Conservation (phyloP, 495 filamentous ascomycete genomes). For the Aspergillus wentii region DNA sequence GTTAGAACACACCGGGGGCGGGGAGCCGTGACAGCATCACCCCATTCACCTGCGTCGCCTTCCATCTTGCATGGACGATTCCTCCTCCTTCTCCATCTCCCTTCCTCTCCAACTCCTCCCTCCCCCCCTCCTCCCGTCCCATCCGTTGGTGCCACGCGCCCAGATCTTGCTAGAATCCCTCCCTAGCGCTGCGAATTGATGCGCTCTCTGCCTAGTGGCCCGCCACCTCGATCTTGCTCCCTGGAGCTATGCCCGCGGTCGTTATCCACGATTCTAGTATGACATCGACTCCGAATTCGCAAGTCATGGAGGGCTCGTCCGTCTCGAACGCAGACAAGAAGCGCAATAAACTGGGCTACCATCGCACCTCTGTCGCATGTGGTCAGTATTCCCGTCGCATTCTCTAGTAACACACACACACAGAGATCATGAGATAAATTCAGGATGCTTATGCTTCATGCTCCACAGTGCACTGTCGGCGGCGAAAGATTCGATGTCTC, state of each 20-base stretch:
- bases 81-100: slow-evolving; percentile 1
- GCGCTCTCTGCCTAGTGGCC: slow-evolving; percentile 33
- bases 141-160: too few relatives aligned
- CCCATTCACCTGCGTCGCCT: too few relatives aligned
- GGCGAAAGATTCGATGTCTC: slow-evolving; percentile 92
- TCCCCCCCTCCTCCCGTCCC: slow-evolving; percentile 10
- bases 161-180: too few relatives aligned
- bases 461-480: slow-evolving; percentile 83
- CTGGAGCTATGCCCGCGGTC: slow-evolving; percentile 37
- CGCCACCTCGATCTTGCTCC: slow-evolving; percentile 14
- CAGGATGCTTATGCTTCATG: slow-evolving; percentile 10
- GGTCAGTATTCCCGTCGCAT: slow-evolving; percentile 55
- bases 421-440: too few relatives aligned
- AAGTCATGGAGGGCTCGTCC: slow-evolving; percentile 40
- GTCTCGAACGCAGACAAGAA: slow-evolving; percentile 72
- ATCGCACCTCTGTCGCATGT: slow-evolving; percentile 95
- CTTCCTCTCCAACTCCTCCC: slow-evolving; percentile 15
- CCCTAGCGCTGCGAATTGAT: too few relatives aligned
- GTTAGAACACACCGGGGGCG: too few relatives aligned
- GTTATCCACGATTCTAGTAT: slow-evolving; percentile 63
- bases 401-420: background rate
- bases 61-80: slow-evolving; percentile 7
- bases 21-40: too few relatives aligned
- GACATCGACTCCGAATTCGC: slow-evolving; percentile 63
- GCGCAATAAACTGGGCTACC: slow-evolving; percentile 95